phyloP scores from a whole-genome alignment of 495 filamentous ascomycete genomes.

The Alectoria sarmentosa region DNA sequence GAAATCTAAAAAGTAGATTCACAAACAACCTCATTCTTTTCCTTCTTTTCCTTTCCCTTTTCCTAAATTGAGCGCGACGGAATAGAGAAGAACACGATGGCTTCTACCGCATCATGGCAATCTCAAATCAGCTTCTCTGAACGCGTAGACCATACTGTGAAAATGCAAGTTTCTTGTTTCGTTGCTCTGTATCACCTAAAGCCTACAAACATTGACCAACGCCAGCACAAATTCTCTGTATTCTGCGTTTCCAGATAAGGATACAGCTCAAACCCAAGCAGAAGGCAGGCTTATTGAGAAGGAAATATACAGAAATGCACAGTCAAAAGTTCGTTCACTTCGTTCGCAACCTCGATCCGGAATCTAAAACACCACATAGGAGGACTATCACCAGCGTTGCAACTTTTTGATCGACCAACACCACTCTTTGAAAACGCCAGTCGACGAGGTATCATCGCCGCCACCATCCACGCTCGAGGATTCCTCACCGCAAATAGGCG shows the following conservation, averaged over 20 bases:
- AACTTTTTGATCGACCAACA: slow-evolving; percentile 1
- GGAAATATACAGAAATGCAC: slow-evolving; percentile 5
- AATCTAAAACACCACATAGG: slow-evolving; percentile 16
- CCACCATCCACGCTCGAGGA: background rate
- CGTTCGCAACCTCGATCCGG: slow-evolving; percentile 23
- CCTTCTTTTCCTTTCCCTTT: background rate
- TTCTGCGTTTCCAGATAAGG: slow-evolving; percentile 21
- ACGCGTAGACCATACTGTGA: slow-evolving; percentile 40
- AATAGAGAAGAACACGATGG: slow-evolving; percentile 2
- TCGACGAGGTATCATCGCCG: background rate
- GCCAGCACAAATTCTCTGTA: slow-evolving; percentile 43
- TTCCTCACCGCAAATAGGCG: background rate
- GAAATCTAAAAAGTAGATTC: background rate
- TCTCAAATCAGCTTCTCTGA: slow-evolving; percentile 44
- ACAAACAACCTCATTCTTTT: background rate
- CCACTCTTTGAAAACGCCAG: background rate
- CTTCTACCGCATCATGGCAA: slow-evolving; percentile 29
- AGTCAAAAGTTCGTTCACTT: slow-evolving; percentile 20
- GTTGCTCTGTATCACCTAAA: slow-evolving; percentile 7
- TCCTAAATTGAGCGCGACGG: no score
- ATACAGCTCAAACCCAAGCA: slow-evolving; percentile 13
- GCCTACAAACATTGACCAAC: background rate
- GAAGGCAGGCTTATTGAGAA: slow-evolving; percentile 17
- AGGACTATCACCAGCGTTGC: slow-evolving; percentile 20
- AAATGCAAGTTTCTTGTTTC: slow-evolving; percentile 33